Percentiles rank a stretch among this genome's conserved stretches.
These are phyloP conservation scores for Elsinoe necatrix DNA, from an alignment of 2,329 filamentous ascomycete genomes.

Conservation along the genomic window DNA sequence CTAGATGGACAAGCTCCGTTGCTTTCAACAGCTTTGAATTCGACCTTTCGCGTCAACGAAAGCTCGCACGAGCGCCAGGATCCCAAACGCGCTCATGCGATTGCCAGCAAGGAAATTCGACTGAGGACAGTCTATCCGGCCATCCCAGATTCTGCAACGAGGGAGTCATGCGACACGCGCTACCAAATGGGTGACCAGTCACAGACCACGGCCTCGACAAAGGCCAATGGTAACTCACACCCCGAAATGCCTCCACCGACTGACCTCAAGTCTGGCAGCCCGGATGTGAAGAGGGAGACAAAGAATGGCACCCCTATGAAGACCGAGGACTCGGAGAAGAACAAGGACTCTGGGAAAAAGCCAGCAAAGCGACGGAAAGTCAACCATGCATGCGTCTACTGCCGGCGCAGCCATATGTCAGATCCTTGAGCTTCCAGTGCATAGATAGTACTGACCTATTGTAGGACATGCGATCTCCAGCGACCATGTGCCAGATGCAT, in stretches of 20 bases:
- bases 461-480: conserved; percentile 50
- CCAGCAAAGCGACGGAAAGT: conserved; percentile 43
- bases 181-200: conserved; percentile 8
- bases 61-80: background rate
- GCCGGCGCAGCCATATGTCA: conserved; percentile 45
- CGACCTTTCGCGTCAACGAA: background rate
- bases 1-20: background rate
- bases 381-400: conserved; percentile 49
- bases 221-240: conserved; percentile 4
- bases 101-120: background rate
- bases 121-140: background rate
- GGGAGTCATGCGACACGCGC: conserved; percentile 15
- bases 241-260: conserved; percentile 1
- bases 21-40: background rate
- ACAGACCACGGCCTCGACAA: background rate
- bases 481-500: conserved; percentile 95
- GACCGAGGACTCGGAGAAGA: conserved; percentile 10
- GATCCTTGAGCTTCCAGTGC: background rate
- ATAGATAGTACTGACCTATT: background rate
- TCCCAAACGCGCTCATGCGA: background rate
- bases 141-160: background rate
- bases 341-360: conserved; percentile 14
- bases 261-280: background rate
- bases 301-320: conserved; percentile 7
- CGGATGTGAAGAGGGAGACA: background rate